Evolutionary conservation across 1,284 basidiomycete genomes (phyloP).

Genomic region (Irpex rosettiformis): DNA sequence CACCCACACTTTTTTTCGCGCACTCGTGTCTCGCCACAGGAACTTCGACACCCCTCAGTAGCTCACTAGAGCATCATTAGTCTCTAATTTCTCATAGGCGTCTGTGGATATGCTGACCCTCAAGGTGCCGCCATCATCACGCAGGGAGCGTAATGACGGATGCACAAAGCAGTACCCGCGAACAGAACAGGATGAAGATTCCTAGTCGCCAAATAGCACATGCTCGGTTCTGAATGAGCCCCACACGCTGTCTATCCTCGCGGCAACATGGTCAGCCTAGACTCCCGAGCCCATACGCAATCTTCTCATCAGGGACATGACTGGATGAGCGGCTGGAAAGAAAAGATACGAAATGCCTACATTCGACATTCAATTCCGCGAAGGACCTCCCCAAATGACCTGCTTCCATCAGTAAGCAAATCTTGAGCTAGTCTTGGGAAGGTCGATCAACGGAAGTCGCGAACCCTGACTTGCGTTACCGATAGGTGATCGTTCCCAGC

Average conservation of each 20-base stretch:
- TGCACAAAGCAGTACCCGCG: neutral
- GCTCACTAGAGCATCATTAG: too few relatives aligned
- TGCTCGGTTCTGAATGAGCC: neutral
- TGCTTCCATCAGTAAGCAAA: constrained; percentile 10
- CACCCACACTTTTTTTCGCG: neutral
- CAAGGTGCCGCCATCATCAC: too few relatives aligned
- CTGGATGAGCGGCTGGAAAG: neutral
- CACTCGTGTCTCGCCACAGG: neutral
- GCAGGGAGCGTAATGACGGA: too few relatives aligned
- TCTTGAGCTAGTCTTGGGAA: constrained; percentile 12
- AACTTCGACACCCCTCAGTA: too few relatives aligned
- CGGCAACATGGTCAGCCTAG: neutral
- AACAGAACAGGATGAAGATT: neutral
- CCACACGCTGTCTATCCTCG: neutral
- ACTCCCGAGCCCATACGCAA: neutral
- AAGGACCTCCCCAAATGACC: constrained; percentile 1
- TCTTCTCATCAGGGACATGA: neutral
- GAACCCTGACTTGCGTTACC: neutral
- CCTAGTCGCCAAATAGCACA: neutral
- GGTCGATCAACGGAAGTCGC: constrained; percentile 2
- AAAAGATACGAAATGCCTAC: neutral
- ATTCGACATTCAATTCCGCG: neutral
- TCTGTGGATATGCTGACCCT: too few relatives aligned
- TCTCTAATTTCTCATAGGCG: too few relatives aligned
- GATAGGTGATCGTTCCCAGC: neutral